Percentiles rank a stretch among this genome's conserved stretches.
These are phyloP conservation scores for Tremella yokohamensis DNA, from an alignment of 768 basidiomycete species.

Conservation along the genomic window DNA sequence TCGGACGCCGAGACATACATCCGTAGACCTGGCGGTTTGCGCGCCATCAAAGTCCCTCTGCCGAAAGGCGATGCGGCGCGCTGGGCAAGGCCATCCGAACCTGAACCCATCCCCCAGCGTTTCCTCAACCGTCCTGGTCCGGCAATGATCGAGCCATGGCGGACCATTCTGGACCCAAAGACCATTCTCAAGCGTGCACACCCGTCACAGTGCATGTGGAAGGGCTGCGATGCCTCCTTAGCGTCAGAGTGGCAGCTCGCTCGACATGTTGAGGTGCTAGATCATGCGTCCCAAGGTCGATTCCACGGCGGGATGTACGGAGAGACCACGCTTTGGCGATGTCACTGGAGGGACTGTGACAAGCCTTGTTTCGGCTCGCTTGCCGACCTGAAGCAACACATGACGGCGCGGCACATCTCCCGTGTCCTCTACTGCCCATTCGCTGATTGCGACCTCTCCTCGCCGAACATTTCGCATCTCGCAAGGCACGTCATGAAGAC, in stretches of 20 bases:
- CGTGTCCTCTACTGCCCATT: constrained; percentile 25
- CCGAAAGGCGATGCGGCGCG: constrained; percentile 9
- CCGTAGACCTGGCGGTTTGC: constrained; percentile 10
- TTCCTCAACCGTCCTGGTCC: constrained; percentile 31
- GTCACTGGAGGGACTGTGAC: constrained; percentile 5
- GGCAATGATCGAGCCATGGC: constrained; percentile 25
- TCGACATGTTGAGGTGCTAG: constrained; percentile 20
- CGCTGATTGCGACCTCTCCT: constrained; percentile 20
- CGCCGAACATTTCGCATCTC: constrained; percentile 26
- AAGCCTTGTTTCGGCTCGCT: constrained; percentile 24
- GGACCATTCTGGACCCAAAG: constrained; percentile 15
- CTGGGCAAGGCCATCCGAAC: constrained; percentile 19
- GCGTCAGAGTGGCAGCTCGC: constrained; percentile 25
- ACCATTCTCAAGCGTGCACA: constrained; percentile 14
- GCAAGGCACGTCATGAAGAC: constrained; percentile 27
- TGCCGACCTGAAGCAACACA: constrained; percentile 22
- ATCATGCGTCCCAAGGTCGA: constrained; percentile 23
- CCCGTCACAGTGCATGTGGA: constrained; percentile 27
- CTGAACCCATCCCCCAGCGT: constrained; percentile 25
- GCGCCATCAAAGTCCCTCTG: constrained; percentile 19
- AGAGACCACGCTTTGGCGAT: constrained; percentile 2
- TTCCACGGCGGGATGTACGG: constrained; percentile 13
- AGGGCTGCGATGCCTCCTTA: constrained; percentile 35
- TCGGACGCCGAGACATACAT: constrained; percentile 20
- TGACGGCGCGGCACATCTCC: constrained; percentile 31